Percentiles rank a stretch among this genome's conserved stretches.
phyloP scores from a whole-genome alignment of 352 stramenopile genomes.

The Phytophthora europaea region DNA sequence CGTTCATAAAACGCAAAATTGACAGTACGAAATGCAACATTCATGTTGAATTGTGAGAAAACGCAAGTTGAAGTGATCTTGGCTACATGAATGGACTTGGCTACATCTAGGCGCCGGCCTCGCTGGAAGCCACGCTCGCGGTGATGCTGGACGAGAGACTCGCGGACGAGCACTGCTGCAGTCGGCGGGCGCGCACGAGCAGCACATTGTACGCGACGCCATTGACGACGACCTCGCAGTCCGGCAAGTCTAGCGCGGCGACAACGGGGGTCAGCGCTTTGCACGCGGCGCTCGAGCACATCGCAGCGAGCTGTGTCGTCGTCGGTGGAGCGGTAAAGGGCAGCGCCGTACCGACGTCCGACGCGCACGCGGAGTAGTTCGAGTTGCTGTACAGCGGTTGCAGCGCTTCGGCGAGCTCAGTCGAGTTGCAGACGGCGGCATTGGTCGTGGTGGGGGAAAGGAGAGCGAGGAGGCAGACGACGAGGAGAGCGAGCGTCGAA shows the following conservation, averaged over 20 bases:
- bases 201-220: constrained; percentile 30
- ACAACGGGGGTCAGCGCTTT: constrained; percentile 11
- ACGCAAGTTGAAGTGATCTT: not conserved
- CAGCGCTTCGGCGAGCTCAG: constrained; percentile 15
- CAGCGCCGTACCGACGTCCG: constrained; percentile 15
- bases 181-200: constrained; percentile 15
- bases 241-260: constrained; percentile 17
- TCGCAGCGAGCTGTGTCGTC: constrained; percentile 16
- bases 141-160: constrained; percentile 20
- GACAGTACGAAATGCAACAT: not conserved
- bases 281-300: constrained; percentile 30
- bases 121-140: constrained; percentile 9
- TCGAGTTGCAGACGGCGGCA: constrained; percentile 30
- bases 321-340: constrained; percentile 20
- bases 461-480: constrained; percentile 31
- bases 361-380: constrained; percentile 12
- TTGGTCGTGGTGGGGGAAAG: constrained; percentile 13
- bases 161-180: constrained; percentile 21
- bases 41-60: not conserved
- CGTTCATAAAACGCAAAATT: not conserved
- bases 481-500: constrained; percentile 20
- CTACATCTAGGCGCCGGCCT: not conserved
- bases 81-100: not conserved
- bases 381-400: constrained; percentile 7
- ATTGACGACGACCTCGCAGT: constrained; percentile 26